Evolutionary conservation across 441 rosid species (phyloP), one percentile per base, ranked within the genome.

Genomic region (Gossypium aridum): DNA sequence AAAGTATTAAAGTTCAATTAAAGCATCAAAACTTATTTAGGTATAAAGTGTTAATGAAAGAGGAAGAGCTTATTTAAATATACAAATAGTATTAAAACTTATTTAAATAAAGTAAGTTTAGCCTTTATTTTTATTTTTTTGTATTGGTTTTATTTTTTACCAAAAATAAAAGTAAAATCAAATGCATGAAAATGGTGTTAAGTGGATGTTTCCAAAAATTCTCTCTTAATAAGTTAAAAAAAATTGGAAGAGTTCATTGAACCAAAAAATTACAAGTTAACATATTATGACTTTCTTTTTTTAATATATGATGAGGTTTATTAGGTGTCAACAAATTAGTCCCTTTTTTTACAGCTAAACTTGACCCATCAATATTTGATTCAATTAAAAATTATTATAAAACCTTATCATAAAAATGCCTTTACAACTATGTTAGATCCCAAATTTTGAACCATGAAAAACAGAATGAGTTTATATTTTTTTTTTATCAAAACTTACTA

Each of bases 311-410:
- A 16, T 17, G 49, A 64, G 26, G 28, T 17, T 17, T 17, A 17
- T 47, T 67, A 47, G 39, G 37, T 67, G 34, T 25, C 57, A 47
- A 67, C 57, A 67, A 49, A 45, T n/a, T 69, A 16, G 43, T 54
- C 64, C 51, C 53, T 37, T n/a, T 34, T 70, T 70, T 56, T 12
- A 5, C 63, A 54, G 73, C 73, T 70, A 53, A 70, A 54, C 70
- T 43, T 17, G 49, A 70, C 51, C 63, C 17, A 70, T 54, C 28
- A 28, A 9, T 70, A 10, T 31, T n/a, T 16, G 1, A 37, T 63
- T 63, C 16, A 31, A 63, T 63, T 16, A 63, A 63, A 2, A 7
- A 14, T 28, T 16, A 7, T 7, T 31, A 28, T 25, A 51, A 68
- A 68, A 68, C 13, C 2, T 25, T 7, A 26, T 28, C 59, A 51